Conservation (phyloP, 2,329 filamentous ascomycete species). For the Exophiala aquamarina region DNA sequence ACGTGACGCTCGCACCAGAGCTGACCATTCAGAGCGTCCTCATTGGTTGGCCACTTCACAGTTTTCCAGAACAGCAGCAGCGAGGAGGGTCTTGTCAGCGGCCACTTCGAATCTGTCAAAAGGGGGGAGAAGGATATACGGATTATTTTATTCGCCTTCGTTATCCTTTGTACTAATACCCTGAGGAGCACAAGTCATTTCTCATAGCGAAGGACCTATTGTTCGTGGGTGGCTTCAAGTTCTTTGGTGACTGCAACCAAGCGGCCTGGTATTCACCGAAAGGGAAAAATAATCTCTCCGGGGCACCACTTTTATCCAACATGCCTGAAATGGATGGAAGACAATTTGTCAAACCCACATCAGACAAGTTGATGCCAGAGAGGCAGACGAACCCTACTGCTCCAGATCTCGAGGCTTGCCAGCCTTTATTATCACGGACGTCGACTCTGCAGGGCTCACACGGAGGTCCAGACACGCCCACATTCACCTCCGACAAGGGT, state of each 20-base stretch:
- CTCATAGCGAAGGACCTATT: neutral
- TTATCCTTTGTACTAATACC: neutral
- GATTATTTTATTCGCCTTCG: neutral
- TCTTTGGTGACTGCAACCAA: neutral
- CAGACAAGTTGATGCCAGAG: neutral
- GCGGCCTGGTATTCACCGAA: neutral
- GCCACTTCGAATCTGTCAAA: neutral
- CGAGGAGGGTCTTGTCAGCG: neutral
- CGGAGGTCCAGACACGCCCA: neutral
- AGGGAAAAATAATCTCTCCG: neutral
- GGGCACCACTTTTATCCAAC: neutral
- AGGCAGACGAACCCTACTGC: slow-evolving; percentile 20
- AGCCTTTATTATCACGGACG: slow-evolving; percentile 17
- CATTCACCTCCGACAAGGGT: slow-evolving; percentile 15
- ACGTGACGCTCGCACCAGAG: neutral
- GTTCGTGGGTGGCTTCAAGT: neutral
- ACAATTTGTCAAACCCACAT: slow-evolving; percentile 1
- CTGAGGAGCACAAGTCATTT: neutral
- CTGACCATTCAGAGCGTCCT: slow-evolving; percentile 3
- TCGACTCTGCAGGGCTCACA: slow-evolving; percentile 14
- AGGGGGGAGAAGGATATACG: neutral
- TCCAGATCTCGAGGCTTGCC: slow-evolving; percentile 20
- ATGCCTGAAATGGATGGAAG: neutral
- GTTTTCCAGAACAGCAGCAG: neutral
- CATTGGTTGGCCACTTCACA: neutral